phyloP scores from a whole-genome alignment of 2,329 filamentous ascomycete genomes.

The Epichloe uncinata region DNA sequence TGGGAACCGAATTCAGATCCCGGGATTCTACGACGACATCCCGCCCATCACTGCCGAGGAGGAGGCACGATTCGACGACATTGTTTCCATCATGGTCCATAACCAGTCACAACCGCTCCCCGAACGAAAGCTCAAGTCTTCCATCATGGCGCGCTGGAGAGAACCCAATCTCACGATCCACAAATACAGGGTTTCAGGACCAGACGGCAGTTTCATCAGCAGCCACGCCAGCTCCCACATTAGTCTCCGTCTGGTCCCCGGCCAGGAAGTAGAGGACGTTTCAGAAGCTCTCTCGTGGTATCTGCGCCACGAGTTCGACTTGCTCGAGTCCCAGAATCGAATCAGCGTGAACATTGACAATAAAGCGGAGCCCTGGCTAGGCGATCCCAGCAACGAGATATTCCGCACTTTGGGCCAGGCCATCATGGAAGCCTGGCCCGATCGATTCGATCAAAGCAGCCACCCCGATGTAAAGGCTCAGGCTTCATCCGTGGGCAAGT shows the following conservation, averaged over 20 bases:
- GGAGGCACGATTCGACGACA: constrained; percentile 69
- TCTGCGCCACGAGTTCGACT: constrained; percentile 55
- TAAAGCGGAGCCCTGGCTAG: constrained; percentile 90
- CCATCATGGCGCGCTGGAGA: constrained; percentile 86
- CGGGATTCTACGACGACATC: constrained; percentile 79
- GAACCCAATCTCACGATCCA: constrained; percentile 93
- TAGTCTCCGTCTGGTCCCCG: constrained; percentile 83
- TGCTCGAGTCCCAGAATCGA: constrained; percentile 67
- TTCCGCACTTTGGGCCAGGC: constrained; percentile 81
- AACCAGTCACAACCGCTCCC: constrained; percentile 49
- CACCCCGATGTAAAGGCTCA: constrained; percentile 5
- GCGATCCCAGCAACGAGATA: constrained; percentile 79
- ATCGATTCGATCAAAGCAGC: constrained; percentile 25
- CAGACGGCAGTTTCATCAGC: constrained; percentile 84
- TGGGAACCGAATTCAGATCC: constrained; percentile 70
- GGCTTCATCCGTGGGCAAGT: constrained; percentile 1
- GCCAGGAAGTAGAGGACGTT: constrained; percentile 75
- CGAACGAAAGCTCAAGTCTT: constrained; percentile 61
- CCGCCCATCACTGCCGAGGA: constrained; percentile 63
- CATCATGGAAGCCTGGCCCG: constrained; percentile 73
- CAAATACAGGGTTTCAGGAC: constrained; percentile 81
- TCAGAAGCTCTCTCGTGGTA: constrained; percentile 53
- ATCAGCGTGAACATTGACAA: constrained; percentile 80
- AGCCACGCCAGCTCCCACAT: constrained; percentile 78
- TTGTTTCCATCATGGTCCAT: constrained; percentile 61